Conservation (phyloP, 192 early-diverging fungal genomes). For the Coemansia umbellata region DNA sequence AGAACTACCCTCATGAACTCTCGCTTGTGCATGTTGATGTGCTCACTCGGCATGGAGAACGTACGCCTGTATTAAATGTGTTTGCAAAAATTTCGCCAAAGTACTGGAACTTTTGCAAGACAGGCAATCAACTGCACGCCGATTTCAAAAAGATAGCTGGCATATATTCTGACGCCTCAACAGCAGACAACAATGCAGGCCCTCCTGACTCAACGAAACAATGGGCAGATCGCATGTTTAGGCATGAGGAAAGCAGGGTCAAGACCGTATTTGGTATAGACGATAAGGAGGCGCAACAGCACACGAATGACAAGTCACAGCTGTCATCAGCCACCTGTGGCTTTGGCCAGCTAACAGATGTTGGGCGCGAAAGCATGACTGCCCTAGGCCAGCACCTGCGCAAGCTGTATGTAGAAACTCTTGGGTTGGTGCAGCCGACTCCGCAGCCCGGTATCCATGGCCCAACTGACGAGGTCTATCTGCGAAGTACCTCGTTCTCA, state of each 20-base stretch:
- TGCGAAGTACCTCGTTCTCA: slow-evolving; percentile 57
- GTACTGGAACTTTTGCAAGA: slow-evolving; percentile 47
- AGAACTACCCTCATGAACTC: slow-evolving; percentile 44
- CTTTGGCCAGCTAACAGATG: slow-evolving; percentile 59
- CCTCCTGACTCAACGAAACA: not conserved
- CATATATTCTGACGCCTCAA: not conserved
- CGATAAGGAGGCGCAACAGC: slow-evolving; percentile 5
- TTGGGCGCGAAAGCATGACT: slow-evolving; percentile 53
- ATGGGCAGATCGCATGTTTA: slow-evolving; percentile 30
- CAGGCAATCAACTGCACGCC: slow-evolving; percentile 21
- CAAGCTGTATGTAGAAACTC: slow-evolving; percentile 53
- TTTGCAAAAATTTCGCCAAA: slow-evolving; percentile 17
- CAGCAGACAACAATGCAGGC: not conserved
- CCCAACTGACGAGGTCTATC: slow-evolving; percentile 41
- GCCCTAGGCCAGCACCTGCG: slow-evolving; percentile 51
- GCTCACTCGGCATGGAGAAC: slow-evolving; percentile 52
- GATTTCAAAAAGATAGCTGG: slow-evolving; percentile 33
- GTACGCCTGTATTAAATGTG: slow-evolving; percentile 28
- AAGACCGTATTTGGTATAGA: slow-evolving; percentile 19
- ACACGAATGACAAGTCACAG: slow-evolving; percentile 10
- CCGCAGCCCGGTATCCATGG: not conserved
- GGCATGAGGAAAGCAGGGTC: not conserved
- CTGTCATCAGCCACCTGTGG: slow-evolving; percentile 31
- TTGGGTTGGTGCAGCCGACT: slow-evolving; percentile 38
- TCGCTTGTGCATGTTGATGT: slow-evolving; percentile 50